A percentile compares a stretch with the other conserved stretches of the same genome.
phyloP scores from a whole-genome alignment of 179 eudicot species.

The Beta macrorhiza region DNA sequence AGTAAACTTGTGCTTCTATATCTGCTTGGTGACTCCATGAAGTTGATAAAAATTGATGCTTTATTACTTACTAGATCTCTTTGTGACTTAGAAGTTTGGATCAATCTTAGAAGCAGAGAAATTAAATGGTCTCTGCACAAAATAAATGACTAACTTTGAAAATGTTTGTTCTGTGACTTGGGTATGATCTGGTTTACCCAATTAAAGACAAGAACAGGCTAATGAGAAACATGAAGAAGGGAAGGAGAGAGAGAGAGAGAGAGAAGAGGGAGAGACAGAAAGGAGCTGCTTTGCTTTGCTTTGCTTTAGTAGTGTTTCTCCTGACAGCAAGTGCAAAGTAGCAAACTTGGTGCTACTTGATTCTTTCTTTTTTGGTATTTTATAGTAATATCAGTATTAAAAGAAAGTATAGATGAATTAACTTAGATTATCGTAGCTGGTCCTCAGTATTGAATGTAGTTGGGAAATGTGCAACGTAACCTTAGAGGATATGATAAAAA shows the following conservation, averaged over 20 bases:
- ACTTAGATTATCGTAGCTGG: no score
- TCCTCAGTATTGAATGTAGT: no score
- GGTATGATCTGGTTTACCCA: background rate
- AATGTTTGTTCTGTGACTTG: background rate
- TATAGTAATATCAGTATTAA: background rate
- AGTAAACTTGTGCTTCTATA: background rate
- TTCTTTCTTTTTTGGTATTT: slow-evolving; percentile 18
- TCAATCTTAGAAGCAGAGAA: background rate
- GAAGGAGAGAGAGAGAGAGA: background rate
- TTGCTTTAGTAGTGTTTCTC: slow-evolving; percentile 6
- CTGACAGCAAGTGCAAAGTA: slow-evolving; percentile 16
- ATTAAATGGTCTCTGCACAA: background rate
- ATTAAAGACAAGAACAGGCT: background rate
- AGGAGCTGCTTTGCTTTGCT: slow-evolving; percentile 9
- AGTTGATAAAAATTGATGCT: background rate
- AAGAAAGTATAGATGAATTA: no score
- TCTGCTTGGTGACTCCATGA: slow-evolving; percentile 8
- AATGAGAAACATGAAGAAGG: slow-evolving; percentile 3
- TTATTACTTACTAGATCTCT: background rate
- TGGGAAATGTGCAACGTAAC: no score
- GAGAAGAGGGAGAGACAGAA: background rate
- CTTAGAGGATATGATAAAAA: no score
- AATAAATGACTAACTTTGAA: background rate
- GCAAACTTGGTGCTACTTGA: background rate
- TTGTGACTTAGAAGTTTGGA: background rate